Conservation (phyloP, 2,329 filamentous ascomycete species). For the Fusarium nygamai region DNA sequence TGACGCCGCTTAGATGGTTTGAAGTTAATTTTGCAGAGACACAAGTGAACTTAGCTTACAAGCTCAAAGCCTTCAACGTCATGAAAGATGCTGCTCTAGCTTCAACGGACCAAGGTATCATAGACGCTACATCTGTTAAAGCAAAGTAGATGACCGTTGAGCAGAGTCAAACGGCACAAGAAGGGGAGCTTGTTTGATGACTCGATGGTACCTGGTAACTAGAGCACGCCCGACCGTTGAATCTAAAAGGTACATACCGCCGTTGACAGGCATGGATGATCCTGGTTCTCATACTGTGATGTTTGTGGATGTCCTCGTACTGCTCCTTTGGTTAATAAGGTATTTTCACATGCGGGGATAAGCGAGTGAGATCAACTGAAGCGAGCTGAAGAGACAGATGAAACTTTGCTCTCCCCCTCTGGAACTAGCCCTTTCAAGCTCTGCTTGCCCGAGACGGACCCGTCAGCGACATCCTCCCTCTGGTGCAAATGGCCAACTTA, state of each 20-base stretch:
- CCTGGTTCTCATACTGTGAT: neutral
- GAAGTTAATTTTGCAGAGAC: neutral
- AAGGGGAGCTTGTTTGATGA: neutral
- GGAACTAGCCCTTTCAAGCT: neutral
- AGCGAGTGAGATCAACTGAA: slow-evolving; percentile 2
- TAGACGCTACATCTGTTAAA: neutral
- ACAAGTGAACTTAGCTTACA: neutral
- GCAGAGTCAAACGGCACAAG: neutral
- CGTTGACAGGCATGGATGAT: neutral
- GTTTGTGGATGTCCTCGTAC: neutral
- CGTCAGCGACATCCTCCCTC: slow-evolving; percentile 28
- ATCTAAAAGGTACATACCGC: slow-evolving; percentile 2
- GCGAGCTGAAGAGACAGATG: slow-evolving; percentile 5
- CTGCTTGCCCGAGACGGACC: slow-evolving; percentile 26
- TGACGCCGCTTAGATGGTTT: slow-evolving; percentile 7
- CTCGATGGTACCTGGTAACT: neutral
- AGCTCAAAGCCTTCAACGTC: slow-evolving; percentile 9
- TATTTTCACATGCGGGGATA: slow-evolving; percentile 9
- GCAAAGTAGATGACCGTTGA: neutral
- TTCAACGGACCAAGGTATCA: slow-evolving; percentile 6
- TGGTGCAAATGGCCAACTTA: neutral
- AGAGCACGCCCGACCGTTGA: slow-evolving; percentile 6
- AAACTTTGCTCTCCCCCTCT: slow-evolving; percentile 18
- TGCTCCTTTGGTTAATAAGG: neutral
- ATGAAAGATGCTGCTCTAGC: slow-evolving; percentile 3